These are phyloP conservation scores for Penicillium verhagenii DNA, from an alignment of 495 filamentous ascomycete species.

Conservation along the genomic window DNA sequence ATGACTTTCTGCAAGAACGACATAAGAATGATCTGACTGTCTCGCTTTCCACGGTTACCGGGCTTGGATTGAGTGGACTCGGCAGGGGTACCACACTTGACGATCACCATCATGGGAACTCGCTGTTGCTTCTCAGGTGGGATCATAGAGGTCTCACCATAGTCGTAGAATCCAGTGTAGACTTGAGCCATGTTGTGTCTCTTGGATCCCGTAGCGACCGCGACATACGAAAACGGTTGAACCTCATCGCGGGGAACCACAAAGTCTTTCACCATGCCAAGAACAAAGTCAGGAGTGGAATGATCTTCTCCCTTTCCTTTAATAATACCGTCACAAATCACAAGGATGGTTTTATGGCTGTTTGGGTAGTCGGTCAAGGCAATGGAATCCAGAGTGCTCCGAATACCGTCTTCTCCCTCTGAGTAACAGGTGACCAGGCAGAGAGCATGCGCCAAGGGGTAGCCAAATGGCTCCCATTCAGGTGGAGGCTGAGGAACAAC, in stretches of 20 bases:
- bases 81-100: conserved; percentile 92
- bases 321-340: conserved; percentile 97
- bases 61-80: conserved; percentile 80
- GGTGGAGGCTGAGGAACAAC: conserved; percentile 97
- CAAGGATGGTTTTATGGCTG: conserved; percentile 94
- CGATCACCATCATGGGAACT: conserved; percentile 97
- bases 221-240: conserved; percentile 89
- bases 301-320: conserved; percentile 89
- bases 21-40: conserved; percentile 99
- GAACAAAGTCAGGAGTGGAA: conserved; percentile 85
- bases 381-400: conserved; percentile 93
- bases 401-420: conserved; percentile 87
- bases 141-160: conserved; percentile 76
- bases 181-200: conserved; percentile 99
- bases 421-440: conserved; percentile 98
- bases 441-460: conserved; percentile 87
- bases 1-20: conserved; percentile 99
- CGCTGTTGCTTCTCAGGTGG: conserved; percentile 88
- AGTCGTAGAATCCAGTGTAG: conserved; percentile 97
- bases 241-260: conserved; percentile 76
- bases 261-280: conserved; percentile 94
- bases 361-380: conserved; percentile 98
- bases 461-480: conserved; percentile 96
- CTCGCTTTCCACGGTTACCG: conserved; percentile 96
- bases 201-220: conserved; percentile 93